Base-by-base conservation (phyloP, 768 basidiomycete species). In the Mycena latifolia region DNA sequence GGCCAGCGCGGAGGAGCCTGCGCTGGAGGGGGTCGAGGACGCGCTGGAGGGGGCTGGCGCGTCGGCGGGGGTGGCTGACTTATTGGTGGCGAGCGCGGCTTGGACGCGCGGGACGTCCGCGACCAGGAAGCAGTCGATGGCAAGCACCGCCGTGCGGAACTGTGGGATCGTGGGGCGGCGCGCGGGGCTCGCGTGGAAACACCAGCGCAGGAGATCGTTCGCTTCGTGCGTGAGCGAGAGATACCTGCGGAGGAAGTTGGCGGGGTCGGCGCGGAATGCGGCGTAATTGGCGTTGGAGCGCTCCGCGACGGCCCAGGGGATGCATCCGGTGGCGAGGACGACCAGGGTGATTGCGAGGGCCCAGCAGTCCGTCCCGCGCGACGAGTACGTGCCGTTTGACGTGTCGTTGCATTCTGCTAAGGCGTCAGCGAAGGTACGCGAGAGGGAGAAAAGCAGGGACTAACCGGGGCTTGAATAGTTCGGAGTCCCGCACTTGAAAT, bases 351-450 rank as follows among this genome's bases (percentile, higher is more conserved):
- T 17, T 22, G 35, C 33, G 35, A 55, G 28, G 0, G 45, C 57
- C 64, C 64, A 65, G 2, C 55, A 6, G 29, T 65, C 58, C 0
- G 45, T 39, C 7, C 60, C n/a, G 46, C 57, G 64, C 27, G 57
- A 27, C 14, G 35, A 55, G 22, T 65, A 60, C 1, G 35, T 22
- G 52, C 11, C 41, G 24, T 28, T 41, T 5, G 29, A 46, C 10
- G 14, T 5, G 33, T 65, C 64, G 18, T 18, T n/a, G 18, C 35
- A 55, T 14, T 65, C 64, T 65, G 37, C 7, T 11, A 46, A 9
- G 29, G 22, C 0, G 20, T 58, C 29, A 54, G 14, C 10, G 11
- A 8, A 11, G 24, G 18, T 12, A 12, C 0, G 20, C 2, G 27
- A n/a, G 22, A 29, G 7, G 20, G 29, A 47, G 35, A 39, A 14